phyloP scores from a whole-genome alignment of 768 basidiomycete species.

The Suillus bovinus region DNA sequence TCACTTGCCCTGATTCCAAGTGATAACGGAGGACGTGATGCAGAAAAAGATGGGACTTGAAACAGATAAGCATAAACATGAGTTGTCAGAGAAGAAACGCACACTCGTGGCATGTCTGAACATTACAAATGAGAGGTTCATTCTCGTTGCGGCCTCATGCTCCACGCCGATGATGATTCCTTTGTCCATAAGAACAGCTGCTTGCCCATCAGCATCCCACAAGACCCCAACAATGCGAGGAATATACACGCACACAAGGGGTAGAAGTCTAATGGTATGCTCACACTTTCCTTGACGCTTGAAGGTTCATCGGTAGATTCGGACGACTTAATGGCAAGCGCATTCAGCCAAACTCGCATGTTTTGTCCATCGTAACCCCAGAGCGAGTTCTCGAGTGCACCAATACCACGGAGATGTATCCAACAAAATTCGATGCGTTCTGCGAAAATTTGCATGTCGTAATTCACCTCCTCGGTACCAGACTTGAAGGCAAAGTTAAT shows the following conservation, averaged over 20 bases:
- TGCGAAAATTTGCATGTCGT: constrained; percentile 96
- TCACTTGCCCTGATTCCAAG: constrained; percentile 58
- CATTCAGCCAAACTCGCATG: constrained; percentile 94
- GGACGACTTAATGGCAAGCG: constrained; percentile 80
- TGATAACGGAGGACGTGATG: constrained; percentile 89
- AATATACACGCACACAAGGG: constrained; percentile 72
- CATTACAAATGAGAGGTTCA: constrained; percentile 83
- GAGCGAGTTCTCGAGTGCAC: constrained; percentile 91
- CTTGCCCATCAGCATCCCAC: constrained; percentile 11
- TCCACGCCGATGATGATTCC: constrained; percentile 98
- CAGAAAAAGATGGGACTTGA: constrained; percentile 88
- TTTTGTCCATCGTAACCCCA: constrained; percentile 95
- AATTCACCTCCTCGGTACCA: constrained; percentile 85
- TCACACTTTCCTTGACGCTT: constrained; percentile 90
- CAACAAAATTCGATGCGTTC: constrained; percentile 98
- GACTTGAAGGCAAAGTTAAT: constrained; percentile 48
- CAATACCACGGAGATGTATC: constrained; percentile 95
- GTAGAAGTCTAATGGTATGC: constrained; percentile 91
- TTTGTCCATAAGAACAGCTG: constrained; percentile 98
- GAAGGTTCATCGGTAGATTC: constrained; percentile 39
- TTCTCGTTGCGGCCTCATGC: constrained; percentile 75
- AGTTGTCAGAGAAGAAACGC: constrained; percentile 30
- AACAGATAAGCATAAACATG: background rate
- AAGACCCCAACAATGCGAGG: background rate
- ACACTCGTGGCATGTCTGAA: constrained; percentile 92